These are phyloP conservation scores for Ligustrum vulgare DNA, from an alignment of 257 asterid genomes.

Conservation along the genomic window DNA sequence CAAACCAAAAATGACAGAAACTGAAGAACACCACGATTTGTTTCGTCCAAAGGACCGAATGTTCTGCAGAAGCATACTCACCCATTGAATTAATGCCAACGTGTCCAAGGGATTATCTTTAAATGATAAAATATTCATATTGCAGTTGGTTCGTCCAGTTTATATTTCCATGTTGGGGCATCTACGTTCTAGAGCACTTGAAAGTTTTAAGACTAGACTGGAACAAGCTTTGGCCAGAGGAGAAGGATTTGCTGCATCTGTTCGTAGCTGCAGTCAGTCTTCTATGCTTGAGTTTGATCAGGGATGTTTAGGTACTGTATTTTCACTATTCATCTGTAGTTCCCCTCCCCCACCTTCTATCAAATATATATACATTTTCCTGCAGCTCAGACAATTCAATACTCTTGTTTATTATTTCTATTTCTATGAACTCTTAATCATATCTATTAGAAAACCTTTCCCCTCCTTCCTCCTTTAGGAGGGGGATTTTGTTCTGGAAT, in stretches of 20 bases:
- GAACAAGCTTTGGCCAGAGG: slow-evolving; percentile 42
- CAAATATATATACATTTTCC: neutral
- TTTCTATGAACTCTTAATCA: neutral
- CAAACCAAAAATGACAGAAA: too few relatives aligned
- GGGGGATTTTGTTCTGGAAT: neutral
- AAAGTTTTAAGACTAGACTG: slow-evolving; percentile 40
- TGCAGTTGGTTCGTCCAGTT: slow-evolving; percentile 56
- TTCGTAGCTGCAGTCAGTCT: slow-evolving; percentile 39
- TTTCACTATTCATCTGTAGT: neutral
- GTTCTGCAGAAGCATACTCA: too few relatives aligned
- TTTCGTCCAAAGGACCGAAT: too few relatives aligned
- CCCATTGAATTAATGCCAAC: neutral
- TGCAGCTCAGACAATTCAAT: slow-evolving; percentile 9
- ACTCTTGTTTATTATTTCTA: neutral
- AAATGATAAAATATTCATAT: neutral
- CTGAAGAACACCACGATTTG: too few relatives aligned
- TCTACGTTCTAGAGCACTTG: slow-evolving; percentile 41
- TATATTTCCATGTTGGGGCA: slow-evolving; percentile 52
- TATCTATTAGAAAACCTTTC: neutral
- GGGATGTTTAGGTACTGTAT: slow-evolving; percentile 53
- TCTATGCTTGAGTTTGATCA: slow-evolving; percentile 47
- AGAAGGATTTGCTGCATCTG: slow-evolving; percentile 53
- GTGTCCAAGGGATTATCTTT: slow-evolving; percentile 2
- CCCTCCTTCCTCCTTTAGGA: neutral
- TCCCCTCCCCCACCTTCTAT: neutral